Evolutionary conservation across 176 grass and related monocot genomes (phyloP).

Genomic region (Cenchrus purpureus): DNA sequence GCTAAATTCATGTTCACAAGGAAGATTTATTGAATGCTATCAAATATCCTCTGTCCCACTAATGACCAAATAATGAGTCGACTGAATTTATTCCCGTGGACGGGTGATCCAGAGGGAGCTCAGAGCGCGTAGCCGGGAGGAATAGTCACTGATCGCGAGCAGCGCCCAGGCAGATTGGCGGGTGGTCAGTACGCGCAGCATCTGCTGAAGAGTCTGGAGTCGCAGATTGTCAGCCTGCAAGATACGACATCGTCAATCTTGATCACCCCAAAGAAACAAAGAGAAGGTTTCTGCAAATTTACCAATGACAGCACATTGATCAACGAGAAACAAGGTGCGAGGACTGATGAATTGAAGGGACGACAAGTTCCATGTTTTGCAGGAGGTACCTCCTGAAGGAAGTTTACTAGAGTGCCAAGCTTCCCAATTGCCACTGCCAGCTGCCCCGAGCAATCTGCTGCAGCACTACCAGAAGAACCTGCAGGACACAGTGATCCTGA

Average conservation of each 20-base stretch:
- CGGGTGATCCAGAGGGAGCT: slow-evolving; percentile 64
- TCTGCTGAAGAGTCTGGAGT: slow-evolving; percentile 45
- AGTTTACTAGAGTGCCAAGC: slow-evolving; percentile 46
- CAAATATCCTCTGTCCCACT: neutral
- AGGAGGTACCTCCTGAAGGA: slow-evolving; percentile 51
- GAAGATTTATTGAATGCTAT: neutral
- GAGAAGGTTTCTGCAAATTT: neutral
- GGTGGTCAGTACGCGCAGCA: slow-evolving; percentile 51
- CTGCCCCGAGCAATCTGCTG: slow-evolving; percentile 43
- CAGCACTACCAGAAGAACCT: slow-evolving; percentile 25
- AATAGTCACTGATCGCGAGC: slow-evolving; percentile 55
- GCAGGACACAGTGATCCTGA: slow-evolving; percentile 26
- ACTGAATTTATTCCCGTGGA: slow-evolving; percentile 35
- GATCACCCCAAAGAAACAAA: no score
- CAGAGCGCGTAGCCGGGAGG: slow-evolving; percentile 51
- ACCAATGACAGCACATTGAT: neutral
- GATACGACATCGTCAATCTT: neutral
- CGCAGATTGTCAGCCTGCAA: slow-evolving; percentile 65
- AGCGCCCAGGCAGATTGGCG: slow-evolving; percentile 59
- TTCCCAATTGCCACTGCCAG: slow-evolving; percentile 55
- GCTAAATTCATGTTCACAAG: neutral
- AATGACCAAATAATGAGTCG: neutral
- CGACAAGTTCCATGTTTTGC: neutral
- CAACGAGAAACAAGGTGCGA: neutral
- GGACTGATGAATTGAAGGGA: neutral